Evolutionary conservation across 768 basidiomycete genomes (phyloP).

Genomic region (Calvatia gigantea): DNA sequence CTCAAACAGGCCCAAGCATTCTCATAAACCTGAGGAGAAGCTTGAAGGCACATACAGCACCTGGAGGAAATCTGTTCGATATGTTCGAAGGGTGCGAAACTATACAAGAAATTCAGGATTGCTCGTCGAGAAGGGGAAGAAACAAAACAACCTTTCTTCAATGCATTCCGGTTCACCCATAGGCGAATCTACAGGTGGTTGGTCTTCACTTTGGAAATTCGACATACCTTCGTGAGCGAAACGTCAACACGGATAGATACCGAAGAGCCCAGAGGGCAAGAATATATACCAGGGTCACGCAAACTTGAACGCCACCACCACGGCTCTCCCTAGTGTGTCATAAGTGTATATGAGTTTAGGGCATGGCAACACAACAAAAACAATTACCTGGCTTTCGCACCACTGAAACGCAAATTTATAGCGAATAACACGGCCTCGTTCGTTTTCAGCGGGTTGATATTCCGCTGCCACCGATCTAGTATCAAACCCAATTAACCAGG

Average conservation of each 20-base stretch:
- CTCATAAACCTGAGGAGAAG: slow-evolving; percentile 52
- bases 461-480: slow-evolving; percentile 48
- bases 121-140: not conserved
- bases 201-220: not conserved
- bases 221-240: not conserved
- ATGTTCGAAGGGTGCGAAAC: not conserved
- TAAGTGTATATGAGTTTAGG: not conserved
- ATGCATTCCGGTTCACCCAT: not conserved
- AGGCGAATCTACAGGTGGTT: not conserved
- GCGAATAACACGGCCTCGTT: slow-evolving; percentile 54
- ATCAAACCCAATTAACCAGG: not conserved
- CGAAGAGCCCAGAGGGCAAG: too few relatives aligned
- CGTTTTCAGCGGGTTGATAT: slow-evolving; percentile 48
- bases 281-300: too few relatives aligned
- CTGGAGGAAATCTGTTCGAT: slow-evolving; percentile 6
- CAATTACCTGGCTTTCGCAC: slow-evolving; percentile 63
- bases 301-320: slow-evolving; percentile 41
- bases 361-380: not conserved
- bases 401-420: slow-evolving; percentile 86
- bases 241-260: not conserved
- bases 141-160: slow-evolving; percentile 6
- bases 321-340: slow-evolving; percentile 41
- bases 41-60: slow-evolving; percentile 41
- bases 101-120: not conserved
- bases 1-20: slow-evolving; percentile 63